phyloP scores from a whole-genome alignment of 768 basidiomycete genomes.

The Serendipita sp. region DNA sequence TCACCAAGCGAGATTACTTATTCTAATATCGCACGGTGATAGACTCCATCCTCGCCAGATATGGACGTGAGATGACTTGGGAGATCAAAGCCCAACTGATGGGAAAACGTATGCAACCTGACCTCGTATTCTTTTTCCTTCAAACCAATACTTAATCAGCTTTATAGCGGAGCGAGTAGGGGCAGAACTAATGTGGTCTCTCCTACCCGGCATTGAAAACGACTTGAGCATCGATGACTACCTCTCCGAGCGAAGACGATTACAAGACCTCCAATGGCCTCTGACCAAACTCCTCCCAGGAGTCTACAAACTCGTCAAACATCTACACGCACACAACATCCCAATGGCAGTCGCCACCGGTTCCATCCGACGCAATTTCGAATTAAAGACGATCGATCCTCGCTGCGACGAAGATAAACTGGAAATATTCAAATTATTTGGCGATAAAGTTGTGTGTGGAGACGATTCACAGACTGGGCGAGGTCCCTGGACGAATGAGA shows the following conservation, averaged over 20 bases:
- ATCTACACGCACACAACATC: constrained; percentile 48
- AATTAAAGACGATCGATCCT: constrained; percentile 36
- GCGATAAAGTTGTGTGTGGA: constrained; percentile 49
- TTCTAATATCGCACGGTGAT: no score
- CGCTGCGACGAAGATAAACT: constrained; percentile 27
- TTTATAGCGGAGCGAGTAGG: constrained; percentile 46
- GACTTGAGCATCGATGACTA: constrained; percentile 47
- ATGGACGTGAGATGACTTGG: constrained; percentile 53
- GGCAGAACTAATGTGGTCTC: constrained; percentile 52
- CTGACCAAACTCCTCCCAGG: constrained; percentile 61
- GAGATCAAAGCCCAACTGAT: constrained; percentile 78
- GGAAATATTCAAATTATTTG: constrained; percentile 46
- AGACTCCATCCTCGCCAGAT: background rate
- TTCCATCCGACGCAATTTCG: constrained; percentile 46
- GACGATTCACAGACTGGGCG: constrained; percentile 40
- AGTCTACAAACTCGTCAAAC: constrained; percentile 46
- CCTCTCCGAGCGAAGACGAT: constrained; percentile 34
- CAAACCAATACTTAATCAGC: background rate
- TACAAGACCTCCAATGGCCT: constrained; percentile 54
- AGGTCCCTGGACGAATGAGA: constrained; percentile 19
- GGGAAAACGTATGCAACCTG: constrained; percentile 49
- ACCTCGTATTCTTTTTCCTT: background rate
- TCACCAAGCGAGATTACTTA: background rate
- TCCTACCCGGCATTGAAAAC: constrained; percentile 46
- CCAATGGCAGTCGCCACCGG: constrained; percentile 76